Conservation (phyloP, 139 green algal species). For the Coelastrella sp. region DNA sequence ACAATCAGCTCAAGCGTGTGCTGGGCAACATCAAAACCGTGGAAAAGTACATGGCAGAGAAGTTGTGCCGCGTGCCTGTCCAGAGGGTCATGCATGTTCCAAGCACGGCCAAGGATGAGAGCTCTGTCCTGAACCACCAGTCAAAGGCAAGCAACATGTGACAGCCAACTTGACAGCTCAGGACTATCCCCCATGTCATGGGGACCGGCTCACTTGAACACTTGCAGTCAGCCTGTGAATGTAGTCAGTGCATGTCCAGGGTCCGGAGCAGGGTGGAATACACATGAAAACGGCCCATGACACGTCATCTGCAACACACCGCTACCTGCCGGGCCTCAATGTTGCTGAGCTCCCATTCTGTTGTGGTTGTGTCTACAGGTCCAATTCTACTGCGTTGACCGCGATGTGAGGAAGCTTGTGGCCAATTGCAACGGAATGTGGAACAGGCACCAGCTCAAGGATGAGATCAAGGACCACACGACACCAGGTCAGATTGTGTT, state of each 20-base stretch:
- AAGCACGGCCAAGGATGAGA: conserved; percentile 11
- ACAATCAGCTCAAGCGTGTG: conserved; percentile 18
- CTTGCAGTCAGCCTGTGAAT: too few species aligned
- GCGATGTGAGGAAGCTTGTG: neutral
- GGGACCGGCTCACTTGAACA: too few species aligned
- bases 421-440: conserved; percentile 33
- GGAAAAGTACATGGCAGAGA: conserved; percentile 39
- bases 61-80: conserved; percentile 11
- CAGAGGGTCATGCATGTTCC: neutral
- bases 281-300: too few species aligned
- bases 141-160: neutral
- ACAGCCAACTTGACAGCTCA: neutral
- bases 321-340: too few species aligned
- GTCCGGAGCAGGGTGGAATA: too few species aligned
- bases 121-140: conserved; percentile 34
- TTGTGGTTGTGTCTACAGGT: neutral
- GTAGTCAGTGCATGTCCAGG: too few species aligned
- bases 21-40: conserved; percentile 24
- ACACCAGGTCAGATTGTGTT: conserved; percentile 1
- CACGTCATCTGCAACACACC: too few species aligned
- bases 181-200: neutral
- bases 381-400: conserved; percentile 4
- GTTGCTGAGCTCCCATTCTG: too few species aligned
- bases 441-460: conserved; percentile 43
- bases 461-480: conserved; percentile 43